Base-by-base conservation (phyloP, 306 rosid species). In the Rosa rugosa region DNA sequence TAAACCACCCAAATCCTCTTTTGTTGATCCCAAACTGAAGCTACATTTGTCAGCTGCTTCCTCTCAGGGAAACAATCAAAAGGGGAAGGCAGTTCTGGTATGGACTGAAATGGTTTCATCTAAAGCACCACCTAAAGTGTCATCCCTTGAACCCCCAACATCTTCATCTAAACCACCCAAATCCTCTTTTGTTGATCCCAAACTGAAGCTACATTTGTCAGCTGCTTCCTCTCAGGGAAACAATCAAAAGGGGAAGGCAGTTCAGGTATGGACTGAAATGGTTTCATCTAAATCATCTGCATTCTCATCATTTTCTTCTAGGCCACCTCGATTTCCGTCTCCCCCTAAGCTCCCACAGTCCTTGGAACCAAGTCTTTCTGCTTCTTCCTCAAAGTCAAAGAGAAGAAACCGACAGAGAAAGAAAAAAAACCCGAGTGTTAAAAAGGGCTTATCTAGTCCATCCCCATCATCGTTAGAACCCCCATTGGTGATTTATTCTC, bases 191-290 rank as follows among this genome's bases (percentile, higher is more conserved):
- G 0, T 51, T 8, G 31, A 45, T 20, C 27, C n/a, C 25, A 25
- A 63, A 36, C 16, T 51, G 6, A 71, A 47, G 34, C 13, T 23
- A 13, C 40, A 46, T 51, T 5, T 51, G 22, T 22, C 57, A 53
- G 8, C 23, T 60, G 13, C 71, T 69, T 14, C 12, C 41, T 4
- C 1, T 11, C n/a, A 69, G 18, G 20, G 36, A 31, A 31, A 31
- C 36, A 31, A 38, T 51, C n/a, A 51, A 51, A 51, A 51, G 57
- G 57, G 57, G n/a, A 51, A 51, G 57, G 57, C 8, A 51, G 57
- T 11, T 67, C 78, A 79, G 36, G 36, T 45, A 7, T 20, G 57
- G 71, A 20, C 76, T 47, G 80, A 69, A 36, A 51, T 4, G 57
- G 56, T 17, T 14, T 51, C 22, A 4, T 49, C 54, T 14, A 49